Base-by-base conservation (phyloP, 768 basidiomycete species). In the Udeniomyces megalosporus region DNA sequence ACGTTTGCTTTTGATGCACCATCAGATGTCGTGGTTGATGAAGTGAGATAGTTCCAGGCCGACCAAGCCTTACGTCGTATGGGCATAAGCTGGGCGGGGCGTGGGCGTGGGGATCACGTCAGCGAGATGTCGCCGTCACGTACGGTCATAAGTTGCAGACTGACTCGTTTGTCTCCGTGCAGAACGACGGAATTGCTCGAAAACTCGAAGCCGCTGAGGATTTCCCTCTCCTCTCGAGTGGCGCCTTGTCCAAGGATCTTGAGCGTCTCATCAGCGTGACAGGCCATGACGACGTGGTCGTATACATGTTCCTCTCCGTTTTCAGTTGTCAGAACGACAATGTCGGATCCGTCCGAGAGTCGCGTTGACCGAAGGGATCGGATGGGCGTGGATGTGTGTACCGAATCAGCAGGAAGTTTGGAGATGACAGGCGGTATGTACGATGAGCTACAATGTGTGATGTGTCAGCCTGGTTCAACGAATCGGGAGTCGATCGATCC, bases 41-140 rank as follows among this genome's bases (percentile, higher is more conserved):
- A 75, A 0, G 83, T 82, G n/a, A 86, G 71, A 69, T 84, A 86
- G 70, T 86, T 88, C 85, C 85, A 87, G 66, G 83, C 71, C 0
- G 84, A 82, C 82, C 85, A 87, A 0, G 83, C 84, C 12, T 74
- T 66, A 22, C 78, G 74, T 52, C 75, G 75, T 60, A 74, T 75
- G 0, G 85, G 86, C 84, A 87, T 86, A 15, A 87, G 70, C 83
- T 85, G 59, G 17, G 17, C 17, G 10, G 38, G n/a, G n/a, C n/a
- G 17, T 42, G 38, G 17, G 38, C 10, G 17, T 42, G 17, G 17
- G 17, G 38, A 42, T 42, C 38, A 42, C n/a, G n/a, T 42, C 20
- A 1, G 15, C 11, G 8, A 57, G 12, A 42, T 32, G 47, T 22
- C 17, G 15, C 34, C 14, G 31, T 26, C 17, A 46, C 8, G 22